These are phyloP conservation scores for Emydomyces testavorans DNA, from an alignment of 2,329 filamentous ascomycete genomes.

Conservation along the genomic window DNA sequence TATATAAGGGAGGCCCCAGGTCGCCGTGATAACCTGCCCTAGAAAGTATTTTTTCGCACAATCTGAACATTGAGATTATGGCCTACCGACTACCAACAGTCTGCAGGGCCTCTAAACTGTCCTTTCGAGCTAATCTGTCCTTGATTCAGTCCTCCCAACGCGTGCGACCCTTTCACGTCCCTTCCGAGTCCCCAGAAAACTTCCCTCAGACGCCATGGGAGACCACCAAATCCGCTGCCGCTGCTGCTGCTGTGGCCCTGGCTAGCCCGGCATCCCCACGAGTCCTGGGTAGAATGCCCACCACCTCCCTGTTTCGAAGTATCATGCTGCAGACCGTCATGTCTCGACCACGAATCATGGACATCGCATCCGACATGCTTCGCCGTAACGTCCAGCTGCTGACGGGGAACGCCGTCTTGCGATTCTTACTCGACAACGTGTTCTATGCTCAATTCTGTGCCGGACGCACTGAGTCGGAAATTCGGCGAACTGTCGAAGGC, in stretches of 20 bases:
- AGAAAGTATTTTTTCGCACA: background rate
- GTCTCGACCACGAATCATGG: slow-evolving; percentile 16
- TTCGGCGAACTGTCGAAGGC: slow-evolving; percentile 35
- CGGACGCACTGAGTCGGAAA: slow-evolving; percentile 40
- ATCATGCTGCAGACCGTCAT: slow-evolving; percentile 16
- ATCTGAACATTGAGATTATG: slow-evolving; percentile 2
- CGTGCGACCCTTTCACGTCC: slow-evolving; percentile 6
- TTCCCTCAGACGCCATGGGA: slow-evolving; percentile 11
- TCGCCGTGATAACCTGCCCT: background rate
- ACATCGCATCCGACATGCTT: slow-evolving; percentile 15
- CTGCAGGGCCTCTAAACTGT: slow-evolving; percentile 4
- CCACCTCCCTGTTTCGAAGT: slow-evolving; percentile 14
- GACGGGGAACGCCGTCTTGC: slow-evolving; percentile 14
- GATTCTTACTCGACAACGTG: slow-evolving; percentile 24
- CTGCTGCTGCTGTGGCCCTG: background rate
- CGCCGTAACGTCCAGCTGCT: slow-evolving; percentile 14
- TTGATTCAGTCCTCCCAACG: background rate
- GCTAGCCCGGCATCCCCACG: slow-evolving; percentile 4
- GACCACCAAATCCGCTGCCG: background rate
- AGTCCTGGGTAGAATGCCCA: slow-evolving; percentile 14
- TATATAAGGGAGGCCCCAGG: background rate
- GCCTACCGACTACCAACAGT: slow-evolving; percentile 10
- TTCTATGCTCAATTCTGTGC: slow-evolving; percentile 50
- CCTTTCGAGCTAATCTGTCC: background rate
- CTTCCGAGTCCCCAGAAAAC: slow-evolving; percentile 9